A percentile compares a stretch with the other conserved stretches of the same genome.
phyloP scores from a whole-genome alignment of 768 basidiomycete genomes.

The Porpolomopsis calyptriformis region DNA sequence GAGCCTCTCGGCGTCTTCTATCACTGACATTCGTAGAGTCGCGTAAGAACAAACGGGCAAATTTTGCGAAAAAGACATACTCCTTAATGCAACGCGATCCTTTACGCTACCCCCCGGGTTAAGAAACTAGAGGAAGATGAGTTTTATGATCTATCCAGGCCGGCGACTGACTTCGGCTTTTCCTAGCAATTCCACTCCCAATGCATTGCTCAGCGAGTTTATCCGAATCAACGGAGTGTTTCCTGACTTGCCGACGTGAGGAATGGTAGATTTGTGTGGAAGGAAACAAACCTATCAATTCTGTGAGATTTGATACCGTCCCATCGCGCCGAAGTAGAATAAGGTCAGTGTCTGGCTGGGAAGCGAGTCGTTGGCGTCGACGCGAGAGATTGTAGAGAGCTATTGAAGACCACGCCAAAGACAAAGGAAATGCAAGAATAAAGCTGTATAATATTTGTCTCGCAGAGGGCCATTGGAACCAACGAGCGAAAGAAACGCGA shows the following conservation, averaged over 20 bases:
- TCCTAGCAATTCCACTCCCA: conserved; percentile 90
- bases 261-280: background rate
- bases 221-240: conserved; percentile 92
- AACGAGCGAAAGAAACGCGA: conserved; percentile 17
- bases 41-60: background rate
- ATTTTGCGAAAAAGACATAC: conserved; percentile 19
- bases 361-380: conserved; percentile 32
- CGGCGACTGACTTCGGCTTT: conserved; percentile 73
- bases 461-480: conserved; percentile 27
- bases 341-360: conserved; percentile 37
- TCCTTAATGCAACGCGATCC: conserved; percentile 89
- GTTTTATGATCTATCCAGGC: background rate
- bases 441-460: conserved; percentile 36
- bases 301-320: conserved; percentile 68
- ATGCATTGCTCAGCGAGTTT: conserved; percentile 78
- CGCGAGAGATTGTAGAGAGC: conserved; percentile 42
- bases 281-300: conserved; percentile 60
- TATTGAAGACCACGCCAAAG: conserved; percentile 59
- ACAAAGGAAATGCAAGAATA: conserved; percentile 66
- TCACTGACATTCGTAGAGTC: conserved; percentile 43
- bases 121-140: conserved; percentile 48
- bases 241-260: conserved; percentile 34
- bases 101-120: conserved; percentile 98
- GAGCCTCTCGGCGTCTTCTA: conserved; percentile 81
- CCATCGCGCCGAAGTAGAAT: conserved; percentile 71